Base-by-base conservation (phyloP, 2,329 filamentous ascomycete species). In the Coleophoma cylindrospora region DNA sequence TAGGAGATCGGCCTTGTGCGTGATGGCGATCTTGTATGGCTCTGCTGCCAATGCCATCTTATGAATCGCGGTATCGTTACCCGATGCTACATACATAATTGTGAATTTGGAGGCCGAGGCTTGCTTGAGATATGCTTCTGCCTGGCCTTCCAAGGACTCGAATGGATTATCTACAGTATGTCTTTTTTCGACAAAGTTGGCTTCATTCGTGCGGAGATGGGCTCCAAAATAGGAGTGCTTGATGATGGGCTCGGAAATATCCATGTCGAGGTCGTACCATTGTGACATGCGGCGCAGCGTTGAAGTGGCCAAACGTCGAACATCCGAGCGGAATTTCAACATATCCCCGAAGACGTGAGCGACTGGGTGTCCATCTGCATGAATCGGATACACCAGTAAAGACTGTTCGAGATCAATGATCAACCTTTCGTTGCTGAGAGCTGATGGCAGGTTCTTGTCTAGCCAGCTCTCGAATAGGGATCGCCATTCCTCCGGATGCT, bases 21-120 rank as follows among this genome's bases (percentile, higher is more conserved):
- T 68, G 1, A 76, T 69, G 15, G 60, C 66, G 12, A 74, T 57
- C 32, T 64, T 60, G 43, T 51, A 46, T 6, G 62, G 52, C 11
- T 65, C 63, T 3, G 70, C 72, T 49, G 69, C 67, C 4, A 56
- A 48, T 2, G 56, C 54, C 50, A 79, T 71, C 8, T 55, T 54
- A 2, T 61, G 57, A 8, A 72, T 61, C 45, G 74, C 65, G 10
- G 58, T 47, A 2, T 60, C 58, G 15, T 71, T 69, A 11, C 72
- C 72, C 1, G 70, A 71, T 11, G 72, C 72, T 12, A 74, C 66
- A 57, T 73, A 78, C 1, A 72, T 66, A 12, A 73, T 47, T 0
- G 57, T 48, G 1, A 67, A 56, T 3, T 63, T 60, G 34, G 60
- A 49, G 4, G 55, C 40, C 11, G 57, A 40, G 0, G 70, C 67